Evolutionary conservation across 352 stramenopile genomes (phyloP).

Genomic region (Phytophthora uliginosa): DNA sequence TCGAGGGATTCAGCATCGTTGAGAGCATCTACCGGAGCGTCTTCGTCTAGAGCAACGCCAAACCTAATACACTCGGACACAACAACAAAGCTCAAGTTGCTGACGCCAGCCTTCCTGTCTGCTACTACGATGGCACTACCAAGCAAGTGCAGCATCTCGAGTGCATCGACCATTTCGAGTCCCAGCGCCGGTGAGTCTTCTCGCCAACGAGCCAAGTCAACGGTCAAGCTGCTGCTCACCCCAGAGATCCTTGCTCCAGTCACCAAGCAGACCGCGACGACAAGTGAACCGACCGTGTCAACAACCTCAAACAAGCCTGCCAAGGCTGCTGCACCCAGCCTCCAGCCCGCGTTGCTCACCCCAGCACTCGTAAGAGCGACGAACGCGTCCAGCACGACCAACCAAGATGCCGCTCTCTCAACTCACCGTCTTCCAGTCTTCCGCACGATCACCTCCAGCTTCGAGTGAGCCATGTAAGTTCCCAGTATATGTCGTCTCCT

Average conservation of each 20-base stretch:
- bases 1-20: not conserved
- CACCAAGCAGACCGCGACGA: not conserved
- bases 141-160: not conserved
- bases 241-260: constrained; percentile 2
- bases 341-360: constrained; percentile 2
- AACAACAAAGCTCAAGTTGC: not conserved
- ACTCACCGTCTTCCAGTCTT: not conserved
- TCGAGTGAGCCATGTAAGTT: too few species aligned
- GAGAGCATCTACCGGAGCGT: not conserved
- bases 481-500: not conserved
- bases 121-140: not conserved
- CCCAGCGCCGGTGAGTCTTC: not conserved
- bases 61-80: not conserved
- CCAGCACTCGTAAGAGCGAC: constrained; percentile 6
- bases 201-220: not conserved
- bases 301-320: not conserved
- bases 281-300: too few species aligned
- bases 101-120: not conserved
- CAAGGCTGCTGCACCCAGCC: not conserved
- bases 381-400: not conserved
- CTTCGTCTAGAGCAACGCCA: not conserved
- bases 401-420: too few species aligned
- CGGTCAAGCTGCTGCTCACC: not conserved
- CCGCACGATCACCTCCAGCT: too few species aligned
- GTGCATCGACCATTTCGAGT: not conserved